phyloP scores from a whole-genome alignment of 495 filamentous ascomycete species.

The Lophiotrema nucula region DNA sequence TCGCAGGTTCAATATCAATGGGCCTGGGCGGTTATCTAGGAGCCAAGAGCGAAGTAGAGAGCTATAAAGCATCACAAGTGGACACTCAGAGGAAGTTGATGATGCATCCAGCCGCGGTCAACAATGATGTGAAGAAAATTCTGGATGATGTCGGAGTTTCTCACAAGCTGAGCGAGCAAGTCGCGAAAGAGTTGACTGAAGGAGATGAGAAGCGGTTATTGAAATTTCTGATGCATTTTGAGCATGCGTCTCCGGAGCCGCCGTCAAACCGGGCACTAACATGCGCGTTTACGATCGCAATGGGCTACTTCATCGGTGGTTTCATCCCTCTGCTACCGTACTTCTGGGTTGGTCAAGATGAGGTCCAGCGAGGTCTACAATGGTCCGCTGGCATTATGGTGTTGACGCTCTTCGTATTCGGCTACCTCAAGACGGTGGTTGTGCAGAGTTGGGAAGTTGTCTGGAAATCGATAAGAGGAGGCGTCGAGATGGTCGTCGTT shows the following conservation, averaged over 20 bases:
- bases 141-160: neutral
- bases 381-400: constrained; percentile 19
- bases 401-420: constrained; percentile 21
- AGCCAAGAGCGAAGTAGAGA: constrained; percentile 61
- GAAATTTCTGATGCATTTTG: constrained; percentile 22
- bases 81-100: neutral
- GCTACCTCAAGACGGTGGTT: constrained; percentile 18
- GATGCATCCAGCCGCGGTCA: neutral
- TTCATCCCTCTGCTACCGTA: constrained; percentile 24
- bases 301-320: constrained; percentile 26
- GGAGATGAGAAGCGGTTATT: neutral
- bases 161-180: neutral
- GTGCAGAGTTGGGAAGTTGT: neutral
- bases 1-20: constrained; percentile 61
- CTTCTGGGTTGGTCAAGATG: constrained; percentile 8
- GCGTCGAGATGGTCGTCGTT: constrained; percentile 20
- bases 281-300: constrained; percentile 20
- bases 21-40: constrained; percentile 62
- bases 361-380: constrained; percentile 7
- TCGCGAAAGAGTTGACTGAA: neutral
- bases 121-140: neutral
- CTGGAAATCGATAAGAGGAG: neutral
- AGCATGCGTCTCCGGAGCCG: constrained; percentile 11
- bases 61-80: neutral
- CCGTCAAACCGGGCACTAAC: constrained; percentile 9